Evolutionary conservation across 208 protist genomes (phyloP).

Genomic region (Crithidia acanthocephali): DNA sequence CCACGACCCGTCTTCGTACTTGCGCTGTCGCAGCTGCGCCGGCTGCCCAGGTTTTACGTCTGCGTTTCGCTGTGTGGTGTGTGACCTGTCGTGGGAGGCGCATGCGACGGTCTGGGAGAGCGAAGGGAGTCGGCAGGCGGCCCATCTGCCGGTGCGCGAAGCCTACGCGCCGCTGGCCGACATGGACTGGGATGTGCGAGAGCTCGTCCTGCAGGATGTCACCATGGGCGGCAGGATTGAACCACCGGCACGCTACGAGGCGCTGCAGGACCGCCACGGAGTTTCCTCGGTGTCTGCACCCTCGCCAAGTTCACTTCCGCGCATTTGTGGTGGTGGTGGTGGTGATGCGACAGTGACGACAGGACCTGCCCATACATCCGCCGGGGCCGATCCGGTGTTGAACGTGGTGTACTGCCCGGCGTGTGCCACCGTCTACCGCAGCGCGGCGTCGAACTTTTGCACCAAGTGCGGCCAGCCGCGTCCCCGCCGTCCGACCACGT

Average conservation of each 20-base stretch:
- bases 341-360: background rate
- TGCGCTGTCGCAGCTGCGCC: slow-evolving; percentile 49
- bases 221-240: slow-evolving; percentile 58
- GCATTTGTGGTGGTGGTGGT: background rate
- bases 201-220: slow-evolving; percentile 60
- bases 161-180: slow-evolving; percentile 71
- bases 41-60: slow-evolving; percentile 58
- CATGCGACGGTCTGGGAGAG: slow-evolving; percentile 86
- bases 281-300: background rate
- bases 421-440: slow-evolving; percentile 65
- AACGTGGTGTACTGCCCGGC: slow-evolving; percentile 40
- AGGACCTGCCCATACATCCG: background rate
- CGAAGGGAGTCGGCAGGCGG: slow-evolving; percentile 46
- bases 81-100: slow-evolving; percentile 80
- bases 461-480: slow-evolving; percentile 54
- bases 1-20: slow-evolving; percentile 45
- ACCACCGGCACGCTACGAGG: slow-evolving; percentile 20
- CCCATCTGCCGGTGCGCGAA: slow-evolving; percentile 59
- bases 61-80: slow-evolving; percentile 85
- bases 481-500: slow-evolving; percentile 10
- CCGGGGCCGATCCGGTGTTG: slow-evolving; percentile 11
- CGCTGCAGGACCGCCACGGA: background rate
- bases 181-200: slow-evolving; percentile 70
- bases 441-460: slow-evolving; percentile 56
- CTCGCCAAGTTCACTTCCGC: background rate